Evolutionary conservation across 1,284 basidiomycete genomes (phyloP), one percentile per base, ranked within the genome.

Genomic region (Pterulicium gracile): DNA sequence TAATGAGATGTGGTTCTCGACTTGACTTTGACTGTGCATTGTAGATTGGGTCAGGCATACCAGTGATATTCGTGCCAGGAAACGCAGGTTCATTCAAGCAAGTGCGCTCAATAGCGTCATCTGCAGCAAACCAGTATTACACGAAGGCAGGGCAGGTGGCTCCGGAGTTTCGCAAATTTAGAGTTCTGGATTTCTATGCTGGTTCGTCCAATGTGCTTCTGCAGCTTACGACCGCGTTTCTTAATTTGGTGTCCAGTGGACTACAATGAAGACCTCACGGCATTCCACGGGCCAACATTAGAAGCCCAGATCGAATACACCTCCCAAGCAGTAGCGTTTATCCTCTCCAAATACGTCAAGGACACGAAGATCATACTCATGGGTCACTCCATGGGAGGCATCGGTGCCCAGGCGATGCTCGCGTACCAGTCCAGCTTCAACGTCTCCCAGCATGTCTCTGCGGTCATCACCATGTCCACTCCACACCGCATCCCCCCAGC

Each of bases 371-470:
- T 98, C 42, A 77, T 87, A 24, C 61, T 98, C 47, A 68, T 98
- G 55, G 95, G 87, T 0, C 95, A 98, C 60, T 98, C 94, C 12
- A 99, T 99, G 96, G 96, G 96, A n/a, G 96, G 96, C 2, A 69
- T 97, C 39, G 91, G 95, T 3, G 91, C 90, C 4, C 80, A 81
- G 0, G 73, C 83, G 2, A 70, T 87, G 10, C 72, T 91, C 13
- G 76, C 80, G 1, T 17, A 39, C 19, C 36, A 10, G n/a, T n/a
- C 27, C 27, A 39, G 19, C 15, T 17, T 15, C 19, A 39, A 5
- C 4, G 36, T 17, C 36, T 75, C 77, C 5, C 54, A 60, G 4
- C 61, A 76, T 45, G 75, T 98, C 39, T 81, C 88, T 15, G 77
- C 84, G 0, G 75, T 98, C 49, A 75, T 98, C 50, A 97, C 96